A percentile compares a stretch with the other conserved stretches of the same genome.
phyloP scores from a whole-genome alignment of 306 rosid genomes.

The Vigna angularis region DNA sequence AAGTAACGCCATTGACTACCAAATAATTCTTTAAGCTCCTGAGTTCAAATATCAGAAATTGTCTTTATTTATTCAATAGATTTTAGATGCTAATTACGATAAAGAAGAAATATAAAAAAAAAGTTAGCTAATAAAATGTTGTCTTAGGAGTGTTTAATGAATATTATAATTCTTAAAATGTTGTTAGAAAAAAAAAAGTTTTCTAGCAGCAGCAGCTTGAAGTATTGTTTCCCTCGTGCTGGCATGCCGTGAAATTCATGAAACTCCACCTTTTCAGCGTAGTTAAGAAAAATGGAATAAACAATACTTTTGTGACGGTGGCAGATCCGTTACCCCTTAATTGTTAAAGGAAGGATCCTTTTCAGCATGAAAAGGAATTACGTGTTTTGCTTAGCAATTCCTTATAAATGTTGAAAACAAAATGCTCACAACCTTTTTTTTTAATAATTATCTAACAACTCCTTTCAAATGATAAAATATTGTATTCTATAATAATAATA shows the following conservation, averaged over 20 bases:
- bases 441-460: too few species aligned
- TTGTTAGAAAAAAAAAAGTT: too few species aligned
- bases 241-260: conserved; percentile 30
- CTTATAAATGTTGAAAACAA: neutral
- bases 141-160: too few species aligned
- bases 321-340: conserved; percentile 4
- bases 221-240: conserved; percentile 2
- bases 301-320: neutral
- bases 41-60: neutral
- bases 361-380: neutral
- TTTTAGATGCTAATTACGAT: neutral
- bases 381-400: neutral
- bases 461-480: too few species aligned
- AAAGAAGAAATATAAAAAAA: neutral
- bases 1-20: conserved; percentile 55
- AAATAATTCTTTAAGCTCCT: conserved; percentile 13
- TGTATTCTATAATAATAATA: too few species aligned
- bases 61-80: too few species aligned
- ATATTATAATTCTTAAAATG: too few species aligned
- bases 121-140: too few species aligned
- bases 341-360: neutral
- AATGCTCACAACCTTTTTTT: too few species aligned
- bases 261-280: conserved; percentile 13
- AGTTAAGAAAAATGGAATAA: too few species aligned
- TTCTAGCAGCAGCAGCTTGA: too few species aligned